phyloP scores from a whole-genome alignment of 768 basidiomycete species.

The Coprinellus aureogranulatus region DNA sequence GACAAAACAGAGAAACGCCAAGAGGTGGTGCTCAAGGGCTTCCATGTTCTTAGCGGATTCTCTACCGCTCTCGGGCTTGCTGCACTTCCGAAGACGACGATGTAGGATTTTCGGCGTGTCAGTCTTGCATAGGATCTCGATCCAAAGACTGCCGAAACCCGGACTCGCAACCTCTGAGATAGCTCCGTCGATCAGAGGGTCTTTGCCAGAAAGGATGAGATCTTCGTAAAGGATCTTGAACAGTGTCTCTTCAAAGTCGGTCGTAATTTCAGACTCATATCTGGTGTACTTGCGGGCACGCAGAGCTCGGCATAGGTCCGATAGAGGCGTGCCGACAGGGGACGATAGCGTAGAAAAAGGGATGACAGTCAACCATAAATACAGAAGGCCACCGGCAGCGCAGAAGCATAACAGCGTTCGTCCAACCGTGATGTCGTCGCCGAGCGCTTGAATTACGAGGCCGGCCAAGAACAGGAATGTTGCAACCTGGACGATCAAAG shows the following conservation, averaged over 20 bases:
- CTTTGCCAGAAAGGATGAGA: too few relatives aligned
- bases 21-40: too few relatives aligned
- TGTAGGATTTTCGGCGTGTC: too few relatives aligned
- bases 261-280: background rate
- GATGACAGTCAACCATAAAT: background rate
- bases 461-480: conserved; percentile 18
- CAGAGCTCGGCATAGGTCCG: background rate
- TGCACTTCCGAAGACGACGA: too few relatives aligned
- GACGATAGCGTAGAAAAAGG: background rate
- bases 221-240: too few relatives aligned
- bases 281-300: background rate
- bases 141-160: too few relatives aligned
- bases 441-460: conserved; percentile 9
- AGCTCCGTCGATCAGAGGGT: too few relatives aligned
- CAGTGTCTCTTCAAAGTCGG: background rate
- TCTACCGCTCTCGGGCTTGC: too few relatives aligned
- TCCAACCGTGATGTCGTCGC: background rate
- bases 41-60: too few relatives aligned
- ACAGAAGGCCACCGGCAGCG: background rate
- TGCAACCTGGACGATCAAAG: conserved; percentile 15
- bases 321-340: background rate
- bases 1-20: too few relatives aligned
- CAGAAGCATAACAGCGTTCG: background rate
- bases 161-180: too few relatives aligned
- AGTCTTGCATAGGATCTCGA: too few relatives aligned